A percentile compares a stretch with the other conserved stretches of the same genome.
phyloP scores from a whole-genome alignment of 495 filamentous ascomycete genomes.

The Penicillium taxi region DNA sequence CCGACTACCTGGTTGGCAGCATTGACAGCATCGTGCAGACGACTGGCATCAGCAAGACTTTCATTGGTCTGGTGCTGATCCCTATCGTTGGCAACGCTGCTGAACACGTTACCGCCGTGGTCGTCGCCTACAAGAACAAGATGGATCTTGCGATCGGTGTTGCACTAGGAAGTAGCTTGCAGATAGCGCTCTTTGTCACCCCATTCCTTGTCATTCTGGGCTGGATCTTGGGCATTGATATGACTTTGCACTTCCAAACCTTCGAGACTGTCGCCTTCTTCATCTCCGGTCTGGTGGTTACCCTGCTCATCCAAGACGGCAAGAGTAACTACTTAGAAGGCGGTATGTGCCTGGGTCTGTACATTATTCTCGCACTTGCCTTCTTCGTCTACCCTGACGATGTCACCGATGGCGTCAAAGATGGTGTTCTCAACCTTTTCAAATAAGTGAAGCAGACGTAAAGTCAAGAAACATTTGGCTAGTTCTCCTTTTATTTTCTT shows the following conservation, averaged over 20 bases:
- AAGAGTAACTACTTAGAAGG: slow-evolving; percentile 95
- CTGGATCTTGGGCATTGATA: slow-evolving; percentile 75
- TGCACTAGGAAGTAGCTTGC: slow-evolving; percentile 86
- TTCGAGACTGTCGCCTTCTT: slow-evolving; percentile 96
- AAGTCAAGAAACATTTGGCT: no score
- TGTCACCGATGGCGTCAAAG: slow-evolving; percentile 11
- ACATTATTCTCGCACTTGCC: slow-evolving; percentile 77
- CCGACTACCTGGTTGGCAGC: slow-evolving; percentile 87
- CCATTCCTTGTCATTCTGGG: slow-evolving; percentile 86
- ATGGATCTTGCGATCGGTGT: slow-evolving; percentile 97
- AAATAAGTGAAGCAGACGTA: slow-evolving; percentile 11
- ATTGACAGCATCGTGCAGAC: slow-evolving; percentile 82
- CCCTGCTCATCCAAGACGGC: slow-evolving; percentile 87
- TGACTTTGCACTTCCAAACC: slow-evolving; percentile 87
- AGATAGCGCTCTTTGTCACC: slow-evolving; percentile 90
- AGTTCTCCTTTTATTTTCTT: no score
- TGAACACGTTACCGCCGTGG: slow-evolving; percentile 90
- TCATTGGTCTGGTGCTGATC: slow-evolving; percentile 90
- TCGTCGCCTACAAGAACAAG: slow-evolving; percentile 90
- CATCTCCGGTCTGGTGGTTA: slow-evolving; percentile 80
- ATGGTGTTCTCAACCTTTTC: slow-evolving; percentile 9
- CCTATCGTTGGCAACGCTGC: slow-evolving; percentile 97
- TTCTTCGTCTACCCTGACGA: slow-evolving; percentile 85
- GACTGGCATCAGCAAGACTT: slow-evolving; percentile 85
- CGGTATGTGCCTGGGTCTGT: slow-evolving; percentile 76